Conservation (phyloP, 257 asterid species). For the Penstemon eatonii region DNA sequence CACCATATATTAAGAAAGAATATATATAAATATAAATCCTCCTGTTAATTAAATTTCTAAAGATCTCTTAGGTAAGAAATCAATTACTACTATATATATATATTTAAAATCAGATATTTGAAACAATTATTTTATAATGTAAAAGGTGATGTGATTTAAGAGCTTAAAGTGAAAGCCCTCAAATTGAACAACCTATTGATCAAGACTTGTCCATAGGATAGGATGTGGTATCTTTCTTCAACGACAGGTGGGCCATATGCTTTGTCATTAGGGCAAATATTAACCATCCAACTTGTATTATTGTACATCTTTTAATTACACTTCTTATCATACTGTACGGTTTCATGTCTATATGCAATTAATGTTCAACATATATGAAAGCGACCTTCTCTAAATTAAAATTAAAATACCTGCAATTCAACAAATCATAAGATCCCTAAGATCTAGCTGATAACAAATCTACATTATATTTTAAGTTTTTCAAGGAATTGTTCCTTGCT, state of each 20-base stretch:
- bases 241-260: constrained; percentile 41
- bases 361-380: not conserved
- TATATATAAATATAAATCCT: not conserved
- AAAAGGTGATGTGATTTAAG: constrained; percentile 34
- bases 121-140: constrained; percentile 23
- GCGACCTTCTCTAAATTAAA: constrained; percentile 21
- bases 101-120: constrained; percentile 27
- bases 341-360: constrained; percentile 15
- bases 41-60: constrained; percentile 22
- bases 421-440: constrained; percentile 18
- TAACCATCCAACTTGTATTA: constrained; percentile 18
- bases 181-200: constrained; percentile 33
- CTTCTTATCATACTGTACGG: constrained; percentile 26
- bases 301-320: constrained; percentile 1
- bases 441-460: constrained; percentile 24
- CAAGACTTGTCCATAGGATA: constrained; percentile 41
- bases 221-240: constrained; percentile 49
- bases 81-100: constrained; percentile 8
- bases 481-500: constrained; percentile 11
- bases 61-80: constrained; percentile 54
- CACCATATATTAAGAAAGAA: constrained; percentile 26
- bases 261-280: constrained; percentile 21
- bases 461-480: no score
- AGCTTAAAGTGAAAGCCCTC: constrained; percentile 29
- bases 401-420: not conserved